Evolutionary conservation across 2,329 filamentous ascomycete genomes (phyloP).

Genomic region (Bipolaris victoriae): DNA sequence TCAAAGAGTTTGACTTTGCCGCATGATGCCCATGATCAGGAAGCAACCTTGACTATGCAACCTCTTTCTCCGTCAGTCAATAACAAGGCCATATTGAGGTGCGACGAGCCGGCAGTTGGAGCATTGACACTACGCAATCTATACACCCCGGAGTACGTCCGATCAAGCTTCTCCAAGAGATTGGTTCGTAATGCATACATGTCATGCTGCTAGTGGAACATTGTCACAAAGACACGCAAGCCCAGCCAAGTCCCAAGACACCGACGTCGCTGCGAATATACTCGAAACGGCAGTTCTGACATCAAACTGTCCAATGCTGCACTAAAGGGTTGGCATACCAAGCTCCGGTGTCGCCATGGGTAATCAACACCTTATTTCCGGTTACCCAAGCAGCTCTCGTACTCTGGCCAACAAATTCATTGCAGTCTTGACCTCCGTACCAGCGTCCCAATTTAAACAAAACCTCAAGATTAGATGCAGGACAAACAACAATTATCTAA

Average conservation of each 20-base stretch:
- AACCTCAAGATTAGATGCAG: not conserved
- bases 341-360: slow-evolving; percentile 33
- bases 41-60: not conserved
- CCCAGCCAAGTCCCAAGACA: slow-evolving; percentile 20
- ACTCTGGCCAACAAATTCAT: not conserved
- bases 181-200: not conserved
- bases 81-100: not conserved
- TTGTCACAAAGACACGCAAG: not conserved
- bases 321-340: slow-evolving; percentile 48
- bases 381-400: not conserved
- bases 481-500: not conserved
- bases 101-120: not conserved
- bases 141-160: not conserved
- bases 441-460: not conserved
- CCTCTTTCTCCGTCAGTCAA: not conserved
- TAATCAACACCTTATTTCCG: slow-evolving; percentile 21
- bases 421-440: not conserved
- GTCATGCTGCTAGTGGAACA: not conserved
- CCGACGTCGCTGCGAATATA: slow-evolving; percentile 24
- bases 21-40: slow-evolving; percentile 9
- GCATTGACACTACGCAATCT: not conserved
- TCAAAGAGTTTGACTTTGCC: slow-evolving; percentile 87
- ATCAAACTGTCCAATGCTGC: slow-evolving; percentile 35
- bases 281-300: slow-evolving; percentile 35
- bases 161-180: not conserved